Base-by-base conservation (phyloP, 768 basidiomycete species). In the Serendipita sp. region DNA sequence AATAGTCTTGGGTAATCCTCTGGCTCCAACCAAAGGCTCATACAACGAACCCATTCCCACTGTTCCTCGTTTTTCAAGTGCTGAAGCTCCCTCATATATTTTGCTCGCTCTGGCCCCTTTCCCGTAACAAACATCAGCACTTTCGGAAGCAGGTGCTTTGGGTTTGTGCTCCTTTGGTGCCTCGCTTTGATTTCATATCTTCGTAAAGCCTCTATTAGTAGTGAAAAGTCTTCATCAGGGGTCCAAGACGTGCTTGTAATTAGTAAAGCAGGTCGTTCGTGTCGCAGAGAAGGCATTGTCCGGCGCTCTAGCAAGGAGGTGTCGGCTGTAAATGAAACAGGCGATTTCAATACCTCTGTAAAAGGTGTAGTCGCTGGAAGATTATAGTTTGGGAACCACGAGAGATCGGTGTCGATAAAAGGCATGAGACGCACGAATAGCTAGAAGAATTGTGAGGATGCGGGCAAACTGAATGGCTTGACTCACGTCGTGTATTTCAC, bases 171-270 rank as follows among this genome's bases (percentile, higher is more conserved):
- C n/a, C 71, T 71, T 32, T 73, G 67, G 60, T 73, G 71, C 28
- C 70, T 68, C 16, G 84, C 86, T 28, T 78, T 81, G 13, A 71
- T 65, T 68, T 98, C 86, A 72, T 96, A 98, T 15, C 75, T 46
- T 13, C 75, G 72, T 44, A 99, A 76, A 2, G 92, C 91, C 18
- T 82, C 78, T 23, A 97, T 74, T 16, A 99, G 82, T 63, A 96
- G 81, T 7, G 80, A 76, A 68, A 99, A 97, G 72, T 98, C 93
- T 73, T 99, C 96, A 70, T 99, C 96, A 3, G 91, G 83, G 0
- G 96, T 98, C 95, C 95, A 98, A 15, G 89, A 92, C 1, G 96
- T 99, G 68, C 91, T 90, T 28, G 89, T 91, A 32, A 99, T 85
- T 16, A 97, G 68, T 1, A 98, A 76, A 0, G 91, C 93, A 3